Percentiles rank a stretch among this genome's conserved stretches.
These are phyloP conservation scores for Pseudopyrenochaeta lycopersici DNA, from an alignment of 2,329 filamentous ascomycete species.

Conservation along the genomic window DNA sequence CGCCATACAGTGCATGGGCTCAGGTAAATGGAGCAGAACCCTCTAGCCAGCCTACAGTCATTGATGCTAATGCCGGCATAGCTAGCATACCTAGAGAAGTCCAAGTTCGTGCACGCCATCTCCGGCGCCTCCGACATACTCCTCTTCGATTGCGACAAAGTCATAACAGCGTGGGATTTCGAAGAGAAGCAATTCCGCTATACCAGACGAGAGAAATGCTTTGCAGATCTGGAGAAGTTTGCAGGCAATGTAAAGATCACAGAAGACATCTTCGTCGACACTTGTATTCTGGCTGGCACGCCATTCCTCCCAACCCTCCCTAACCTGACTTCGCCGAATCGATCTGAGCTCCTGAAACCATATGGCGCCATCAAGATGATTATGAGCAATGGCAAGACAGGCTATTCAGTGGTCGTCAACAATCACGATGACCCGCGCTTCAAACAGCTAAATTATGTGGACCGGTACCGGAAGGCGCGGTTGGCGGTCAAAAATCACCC, in stretches of 20 bases:
- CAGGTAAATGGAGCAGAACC: slow-evolving; percentile 65
- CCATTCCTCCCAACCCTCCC: slow-evolving; percentile 83
- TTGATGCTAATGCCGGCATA: slow-evolving; percentile 54
- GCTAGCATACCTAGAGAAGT: slow-evolving; percentile 81
- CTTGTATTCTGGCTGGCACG: slow-evolving; percentile 82
- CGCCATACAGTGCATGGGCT: slow-evolving; percentile 86
- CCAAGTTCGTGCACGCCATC: slow-evolving; percentile 71
- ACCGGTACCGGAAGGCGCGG: slow-evolving; percentile 85
- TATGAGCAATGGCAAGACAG: slow-evolving; percentile 70
- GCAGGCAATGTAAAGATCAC: slow-evolving; percentile 58
- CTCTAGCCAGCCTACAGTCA: slow-evolving; percentile 1
- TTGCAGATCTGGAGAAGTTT: slow-evolving; percentile 67
- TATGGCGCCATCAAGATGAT: slow-evolving; percentile 82
- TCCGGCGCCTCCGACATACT: slow-evolving; percentile 87
- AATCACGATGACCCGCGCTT: slow-evolving; percentile 81
- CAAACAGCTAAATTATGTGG: slow-evolving; percentile 78
- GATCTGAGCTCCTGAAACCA: slow-evolving; percentile 67
- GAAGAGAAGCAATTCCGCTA: slow-evolving; percentile 71
- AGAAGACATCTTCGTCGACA: slow-evolving; percentile 82
- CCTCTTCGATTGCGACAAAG: slow-evolving; percentile 82
- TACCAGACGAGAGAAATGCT: slow-evolving; percentile 72
- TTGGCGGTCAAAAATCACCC: slow-evolving; percentile 90
- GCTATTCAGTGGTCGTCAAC: slow-evolving; percentile 76
- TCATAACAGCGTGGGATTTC: slow-evolving; percentile 75
- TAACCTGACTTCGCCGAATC: slow-evolving; percentile 70